Base-by-base conservation (phyloP, 73 alveolate genomes). In the Loxodes magnus region DNA sequence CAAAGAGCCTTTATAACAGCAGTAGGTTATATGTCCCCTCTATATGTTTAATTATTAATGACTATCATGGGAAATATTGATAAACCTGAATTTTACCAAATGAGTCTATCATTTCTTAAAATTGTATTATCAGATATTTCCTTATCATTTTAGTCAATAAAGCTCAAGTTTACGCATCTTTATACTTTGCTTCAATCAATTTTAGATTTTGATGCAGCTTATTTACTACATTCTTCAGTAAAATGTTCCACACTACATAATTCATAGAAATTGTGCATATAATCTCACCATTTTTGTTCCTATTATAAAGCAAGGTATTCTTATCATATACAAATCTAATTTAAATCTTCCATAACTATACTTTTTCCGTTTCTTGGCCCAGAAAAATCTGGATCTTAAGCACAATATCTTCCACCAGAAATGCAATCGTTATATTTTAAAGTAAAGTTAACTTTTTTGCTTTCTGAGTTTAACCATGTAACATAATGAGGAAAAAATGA, bases 331-430 rank as follows among this genome's bases (percentile, higher is more conserved):
- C 85, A 71, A 17, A 34, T 54, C 27, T 71, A 51, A 53, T 77
- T 58, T 9, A 75, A 35, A 38, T 68, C 74, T 41, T 75, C 90
- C 3, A 38, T 26, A 4, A 75, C 37, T 15, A 75, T 69, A 16
- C 52, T 70, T 43, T 75, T 60, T 10, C 90, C 90, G n/a, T 31
- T 52, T 12, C 65, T 70, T n/a, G 35, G 53, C 23, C 59, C 59
- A 31, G 14, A 23, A 53, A 52, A 50, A 25, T 53, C 52, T 16
- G 82, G 67, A 21, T 66, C 80, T 4, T 36, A 56, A 27, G 80
- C 80, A 29, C 90, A 75, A 34, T 75, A 75, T 43, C 60, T 75
- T 7, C 90, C 90, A 2, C 34, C 67, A n/a, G 68, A 42, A 14
- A 68, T 35, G 41, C 80, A 66, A 25, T 66, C 80, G 4, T 59